Conservation (phyloP, 495 filamentous ascomycete genomes). For the Delitschia confertaspora region DNA sequence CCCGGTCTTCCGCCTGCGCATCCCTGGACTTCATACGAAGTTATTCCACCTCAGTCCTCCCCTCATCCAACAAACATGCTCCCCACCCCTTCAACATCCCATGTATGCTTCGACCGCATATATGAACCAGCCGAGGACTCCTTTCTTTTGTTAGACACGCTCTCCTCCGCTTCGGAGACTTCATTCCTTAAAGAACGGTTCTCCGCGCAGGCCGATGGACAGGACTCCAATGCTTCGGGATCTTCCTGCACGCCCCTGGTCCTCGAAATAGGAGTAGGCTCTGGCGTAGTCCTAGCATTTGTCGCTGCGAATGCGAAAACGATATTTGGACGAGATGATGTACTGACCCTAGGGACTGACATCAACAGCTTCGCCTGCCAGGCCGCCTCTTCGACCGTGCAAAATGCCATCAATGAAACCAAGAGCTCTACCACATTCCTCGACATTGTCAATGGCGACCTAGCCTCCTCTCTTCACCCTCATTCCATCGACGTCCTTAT, state of each 20-base stretch:
- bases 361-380: constrained; percentile 72
- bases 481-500: constrained; percentile 69
- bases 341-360: constrained; percentile 69
- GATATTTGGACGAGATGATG: constrained; percentile 63
- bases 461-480: constrained; percentile 48
- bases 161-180: constrained; percentile 64
- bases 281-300: constrained; percentile 85
- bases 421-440: constrained; percentile 39
- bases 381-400: constrained; percentile 55
- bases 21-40: background rate
- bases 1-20: background rate
- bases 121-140: constrained; percentile 96
- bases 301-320: constrained; percentile 59
- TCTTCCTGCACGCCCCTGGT: constrained; percentile 48
- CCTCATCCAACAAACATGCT: constrained; percentile 51
- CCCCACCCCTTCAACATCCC: constrained; percentile 82
- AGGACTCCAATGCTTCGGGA: background rate
- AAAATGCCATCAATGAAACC: constrained; percentile 39
- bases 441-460: constrained; percentile 55
- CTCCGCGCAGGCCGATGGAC: constrained; percentile 9
- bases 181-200: constrained; percentile 62
- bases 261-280: constrained; percentile 84
- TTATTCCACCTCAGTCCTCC: background rate
- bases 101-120: constrained; percentile 74
- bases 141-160: constrained; percentile 85